Evolutionary conservation across 805 yeast species (phyloP), one percentile per base, ranked within the genome.

Genomic region (Yarrowia osloensis): DNA sequence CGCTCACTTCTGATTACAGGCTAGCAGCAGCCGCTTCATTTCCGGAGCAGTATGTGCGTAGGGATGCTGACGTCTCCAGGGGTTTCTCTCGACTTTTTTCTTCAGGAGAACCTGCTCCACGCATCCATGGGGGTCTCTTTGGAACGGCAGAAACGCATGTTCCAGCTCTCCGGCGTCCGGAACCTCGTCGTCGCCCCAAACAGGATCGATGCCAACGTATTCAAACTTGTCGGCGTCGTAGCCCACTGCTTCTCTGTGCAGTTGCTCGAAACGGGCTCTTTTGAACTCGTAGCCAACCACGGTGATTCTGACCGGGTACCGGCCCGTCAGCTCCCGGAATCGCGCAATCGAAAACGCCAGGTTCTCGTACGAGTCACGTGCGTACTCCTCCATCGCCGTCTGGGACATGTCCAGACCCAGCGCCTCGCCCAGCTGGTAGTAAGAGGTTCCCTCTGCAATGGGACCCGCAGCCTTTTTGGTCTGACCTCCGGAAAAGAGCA

Each of bases 211-310:
- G 2, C 66, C 66, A 9, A 61, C 54, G 42, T 61, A 61, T n/a
- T 61, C 54, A n/a, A 61, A 44, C 33, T 35, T 61, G 42, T 46
- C 54, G 1, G 22, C 24, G 3, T 44, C 42, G n/a, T 22, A 61
- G 7, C 54, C 66, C 9, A 63, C 59, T 2, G 67, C 61, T n/a
- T 22, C 39, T 29, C 39, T 24, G 54, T 74, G 76, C 33, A 73
- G 46, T 8, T 66, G 54, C 11, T 39, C 52, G 72, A 90, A 90
- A 65, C 97, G 78, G 21, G 74, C 73, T 66, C 84, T 77, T 72
- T 91, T 91, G 76, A 91, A 91, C 52, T 86, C 91, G 74, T 89
- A 89, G 1, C 96, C 95, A 3, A 86, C 84, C 3, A 91, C 80
- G 0, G 86, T 83, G 3, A 90, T 77, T 1, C 70, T 70, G 0